Percentiles rank a stretch among this genome's conserved stretches.
Evolutionary conservation across 495 filamentous ascomycete species (phyloP).

Genomic region (Xylaria telfairii): DNA sequence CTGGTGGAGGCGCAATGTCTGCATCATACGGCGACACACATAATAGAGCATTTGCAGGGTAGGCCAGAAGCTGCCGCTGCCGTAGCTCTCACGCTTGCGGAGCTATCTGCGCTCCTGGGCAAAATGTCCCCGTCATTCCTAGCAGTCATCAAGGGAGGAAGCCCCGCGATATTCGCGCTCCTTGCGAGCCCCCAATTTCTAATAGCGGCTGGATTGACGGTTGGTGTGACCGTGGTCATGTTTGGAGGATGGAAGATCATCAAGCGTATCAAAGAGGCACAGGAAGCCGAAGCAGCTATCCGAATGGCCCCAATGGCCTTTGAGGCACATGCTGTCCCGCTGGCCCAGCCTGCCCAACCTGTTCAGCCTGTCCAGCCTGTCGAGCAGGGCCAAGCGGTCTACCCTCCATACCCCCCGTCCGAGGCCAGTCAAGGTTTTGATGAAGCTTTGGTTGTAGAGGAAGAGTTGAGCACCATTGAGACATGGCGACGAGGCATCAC

Average conservation of each 20-base stretch:
- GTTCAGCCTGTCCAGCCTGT: neutral
- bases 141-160: constrained; percentile 72
- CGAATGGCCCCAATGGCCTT: constrained; percentile 48
- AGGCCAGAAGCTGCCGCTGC: constrained; percentile 94
- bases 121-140: constrained; percentile 89
- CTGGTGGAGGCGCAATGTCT: constrained; percentile 87
- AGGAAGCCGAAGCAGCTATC: constrained; percentile 53
- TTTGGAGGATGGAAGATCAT: constrained; percentile 97
- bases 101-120: constrained; percentile 78
- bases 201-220: constrained; percentile 86
- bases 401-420: constrained; percentile 31
- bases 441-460: constrained; percentile 56
- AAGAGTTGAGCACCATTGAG: constrained; percentile 72
- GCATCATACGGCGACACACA: constrained; percentile 80
- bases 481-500: constrained; percentile 82
- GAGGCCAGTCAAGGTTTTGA: constrained; percentile 46
- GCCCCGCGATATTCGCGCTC: constrained; percentile 85
- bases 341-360: constrained; percentile 16
- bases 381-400: neutral
- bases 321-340: constrained; percentile 27
- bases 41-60: constrained; percentile 85
- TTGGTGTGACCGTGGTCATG: constrained; percentile 90
- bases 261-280: constrained; percentile 69
- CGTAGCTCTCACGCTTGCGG: constrained; percentile 89
- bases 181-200: constrained; percentile 89